Evolutionary conservation across 2,329 filamentous ascomycete species (phyloP).

Genomic region (Epichloe sibirici): DNA sequence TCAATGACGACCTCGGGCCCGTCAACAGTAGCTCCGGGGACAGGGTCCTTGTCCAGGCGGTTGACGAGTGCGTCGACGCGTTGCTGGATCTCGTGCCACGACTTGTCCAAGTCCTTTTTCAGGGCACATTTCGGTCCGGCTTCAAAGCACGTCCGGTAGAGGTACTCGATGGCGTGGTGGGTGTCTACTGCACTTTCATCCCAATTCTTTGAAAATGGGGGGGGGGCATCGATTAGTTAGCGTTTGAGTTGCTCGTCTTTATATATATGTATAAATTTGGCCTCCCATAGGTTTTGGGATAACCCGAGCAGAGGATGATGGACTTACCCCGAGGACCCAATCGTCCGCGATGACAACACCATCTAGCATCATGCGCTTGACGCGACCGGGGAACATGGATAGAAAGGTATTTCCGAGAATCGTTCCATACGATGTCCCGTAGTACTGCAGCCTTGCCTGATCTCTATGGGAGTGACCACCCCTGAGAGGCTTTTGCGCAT

Average conservation of each 20-base stretch:
- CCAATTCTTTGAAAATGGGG: constrained; percentile 12
- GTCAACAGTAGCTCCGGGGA: constrained; percentile 9
- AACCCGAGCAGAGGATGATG: background rate
- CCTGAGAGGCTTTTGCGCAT: background rate
- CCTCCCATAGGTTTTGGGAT: too few relatives aligned
- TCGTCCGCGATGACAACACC: constrained; percentile 20
- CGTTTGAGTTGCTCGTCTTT: too few relatives aligned
- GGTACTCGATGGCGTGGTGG: constrained; percentile 14
- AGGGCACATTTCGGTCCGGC: constrained; percentile 6
- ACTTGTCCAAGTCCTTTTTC: background rate
- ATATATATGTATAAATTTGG: too few relatives aligned
- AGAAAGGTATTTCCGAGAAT: constrained; percentile 13
- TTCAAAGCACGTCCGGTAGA: constrained; percentile 21
- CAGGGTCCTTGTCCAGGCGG: constrained; percentile 12
- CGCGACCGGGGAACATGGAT: constrained; percentile 15
- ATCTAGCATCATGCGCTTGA: constrained; percentile 25
- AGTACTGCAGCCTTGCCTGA: constrained; percentile 24
- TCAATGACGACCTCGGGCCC: constrained; percentile 14
- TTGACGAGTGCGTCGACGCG: constrained; percentile 16
- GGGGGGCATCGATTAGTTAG: too few relatives aligned
- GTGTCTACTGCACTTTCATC: constrained; percentile 19
- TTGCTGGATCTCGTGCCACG: constrained; percentile 3
- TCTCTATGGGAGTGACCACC: background rate
- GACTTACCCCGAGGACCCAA: constrained; percentile 17
- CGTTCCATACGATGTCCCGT: constrained; percentile 31